Evolutionary conservation across 2,329 filamentous ascomycete species (phyloP).

Genomic region (Anisogramma anomala): DNA sequence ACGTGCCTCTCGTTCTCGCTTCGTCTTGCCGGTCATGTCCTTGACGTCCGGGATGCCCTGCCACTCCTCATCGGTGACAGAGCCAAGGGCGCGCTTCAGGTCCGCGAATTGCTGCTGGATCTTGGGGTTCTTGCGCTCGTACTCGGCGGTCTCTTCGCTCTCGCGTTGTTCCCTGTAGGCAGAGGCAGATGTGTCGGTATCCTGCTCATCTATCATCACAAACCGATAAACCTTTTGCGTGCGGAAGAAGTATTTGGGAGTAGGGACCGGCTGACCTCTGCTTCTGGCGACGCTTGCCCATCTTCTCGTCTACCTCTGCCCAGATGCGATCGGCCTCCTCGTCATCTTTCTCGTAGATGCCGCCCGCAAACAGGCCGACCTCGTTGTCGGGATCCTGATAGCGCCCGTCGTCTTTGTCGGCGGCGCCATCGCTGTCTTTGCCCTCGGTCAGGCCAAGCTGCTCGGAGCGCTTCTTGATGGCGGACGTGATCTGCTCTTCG

Average conservation of each 20-base stretch:
- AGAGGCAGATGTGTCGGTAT: conserved; percentile 57
- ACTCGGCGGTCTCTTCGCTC: conserved; percentile 79
- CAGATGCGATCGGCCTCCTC: conserved; percentile 97
- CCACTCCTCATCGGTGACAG: conserved; percentile 92
- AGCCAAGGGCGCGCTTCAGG: conserved; percentile 77
- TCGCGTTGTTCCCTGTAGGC: conserved; percentile 85
- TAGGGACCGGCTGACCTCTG: conserved; percentile 60
- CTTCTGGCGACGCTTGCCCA: conserved; percentile 77
- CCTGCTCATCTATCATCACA: conserved; percentile 56
- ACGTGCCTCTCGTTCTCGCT: conserved; percentile 70
- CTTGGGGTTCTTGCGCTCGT: conserved; percentile 95
- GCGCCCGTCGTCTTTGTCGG: conserved; percentile 59
- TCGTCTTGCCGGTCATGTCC: conserved; percentile 89
- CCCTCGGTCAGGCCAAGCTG: conserved; percentile 51
- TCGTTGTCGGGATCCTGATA: conserved; percentile 98
- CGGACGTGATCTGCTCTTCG: conserved; percentile 97
- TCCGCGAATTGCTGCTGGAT: conserved; percentile 97
- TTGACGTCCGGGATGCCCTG: conserved; percentile 90
- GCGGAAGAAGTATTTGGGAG: conserved; percentile 19
- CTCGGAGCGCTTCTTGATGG: conserved; percentile 84
- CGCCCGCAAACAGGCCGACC: conserved; percentile 86
- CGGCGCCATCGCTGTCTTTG: conserved; percentile 52
- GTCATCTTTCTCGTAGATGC: conserved; percentile 93
- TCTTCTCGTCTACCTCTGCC: conserved; percentile 89
- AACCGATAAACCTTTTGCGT: conserved; percentile 55